Evolutionary conservation across 1,284 basidiomycete genomes (phyloP), one percentile per base, ranked within the genome.

Genomic region (Ustilago curta): DNA sequence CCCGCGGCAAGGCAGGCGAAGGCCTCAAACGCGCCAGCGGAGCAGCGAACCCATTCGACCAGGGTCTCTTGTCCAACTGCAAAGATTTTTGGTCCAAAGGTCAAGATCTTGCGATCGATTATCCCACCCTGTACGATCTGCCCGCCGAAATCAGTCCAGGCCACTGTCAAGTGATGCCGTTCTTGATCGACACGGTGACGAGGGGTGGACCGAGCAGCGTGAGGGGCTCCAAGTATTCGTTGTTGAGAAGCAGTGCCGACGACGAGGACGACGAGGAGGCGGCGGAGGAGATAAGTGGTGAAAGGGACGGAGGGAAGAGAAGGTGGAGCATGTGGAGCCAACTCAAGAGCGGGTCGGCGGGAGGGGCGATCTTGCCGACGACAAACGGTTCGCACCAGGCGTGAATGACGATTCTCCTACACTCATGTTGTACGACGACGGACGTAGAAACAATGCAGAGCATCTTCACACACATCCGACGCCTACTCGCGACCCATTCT

Each of bases 51-150:
- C 97, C 97, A 42, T 99, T 99, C 86, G 93, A 97, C 86, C 82
- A 92, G 25, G 96, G 96, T 2, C 53, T 92, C 14, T 84, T 91
- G 16, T 88, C 89, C 77, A 99, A 99, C 85, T 99, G 97, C 86
- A 59, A 70, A 47, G 96, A 99, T 86, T 99, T 99, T 84, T 99
- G 96, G 96, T 90, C 91, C 48, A 89, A 89, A 55, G 94, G 94
- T 21, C 87, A 88, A 65, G 91, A 93, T 85, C 86, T 97, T 6
- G 93, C 92, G 1, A 91, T 99, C 27, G 91, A 96, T 85, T 99
- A 98, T 86, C 91, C 91, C 48, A 87, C 89, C 70, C 84, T 99
- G 82, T 97, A 95, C 85, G 95, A 97, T 83, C 89, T 99, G 0
- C 82, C 83, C 3, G 51, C 59, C 2, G 68, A 62, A 16, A 52